Conservation (phyloP, 1,139 yeast species). For the Debaryomycetaceae sp. region DNA sequence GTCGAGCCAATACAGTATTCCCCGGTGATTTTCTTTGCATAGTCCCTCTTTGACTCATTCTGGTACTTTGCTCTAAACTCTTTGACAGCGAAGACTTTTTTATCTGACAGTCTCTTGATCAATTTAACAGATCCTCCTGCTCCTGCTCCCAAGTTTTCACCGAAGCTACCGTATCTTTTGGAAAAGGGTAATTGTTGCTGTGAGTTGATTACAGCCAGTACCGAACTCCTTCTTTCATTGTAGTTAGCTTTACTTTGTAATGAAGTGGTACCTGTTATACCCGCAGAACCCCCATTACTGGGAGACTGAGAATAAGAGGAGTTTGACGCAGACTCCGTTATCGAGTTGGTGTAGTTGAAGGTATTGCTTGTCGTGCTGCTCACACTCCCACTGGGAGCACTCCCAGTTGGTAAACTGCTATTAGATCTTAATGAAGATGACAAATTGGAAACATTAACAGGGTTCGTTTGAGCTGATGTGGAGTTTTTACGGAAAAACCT, state of each 20-base stretch:
- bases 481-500: conserved; percentile 53
- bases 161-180: conserved; percentile 76
- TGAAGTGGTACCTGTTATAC: conserved; percentile 26
- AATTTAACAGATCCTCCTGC: conserved; percentile 92
- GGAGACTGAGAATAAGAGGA: conserved; percentile 34
- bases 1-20: conserved; percentile 97
- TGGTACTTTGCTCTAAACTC: conserved; percentile 80
- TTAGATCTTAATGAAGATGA: conserved; percentile 36
- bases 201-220: conserved; percentile 25
- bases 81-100: conserved; percentile 81
- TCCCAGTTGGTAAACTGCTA: conserved; percentile 8
- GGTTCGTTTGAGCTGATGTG: conserved; percentile 22
- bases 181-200: conserved; percentile 53
- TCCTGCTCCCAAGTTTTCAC: conserved; percentile 90
- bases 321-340: conserved; percentile 31
- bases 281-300: conserved; percentile 17
- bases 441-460: conserved; percentile 32
- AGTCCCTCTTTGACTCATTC: conserved; percentile 78
- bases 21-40: conserved; percentile 90
- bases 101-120: conserved; percentile 66
- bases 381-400: conserved; percentile 12
- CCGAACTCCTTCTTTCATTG: conserved; percentile 40
- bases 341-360: conserved; percentile 16
- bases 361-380: conserved; percentile 12
- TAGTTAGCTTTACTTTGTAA: conserved; percentile 30